Evolutionary conservation across 164 flowering plant genomes (phyloP).

Genomic region (Echeveria elegans): DNA sequence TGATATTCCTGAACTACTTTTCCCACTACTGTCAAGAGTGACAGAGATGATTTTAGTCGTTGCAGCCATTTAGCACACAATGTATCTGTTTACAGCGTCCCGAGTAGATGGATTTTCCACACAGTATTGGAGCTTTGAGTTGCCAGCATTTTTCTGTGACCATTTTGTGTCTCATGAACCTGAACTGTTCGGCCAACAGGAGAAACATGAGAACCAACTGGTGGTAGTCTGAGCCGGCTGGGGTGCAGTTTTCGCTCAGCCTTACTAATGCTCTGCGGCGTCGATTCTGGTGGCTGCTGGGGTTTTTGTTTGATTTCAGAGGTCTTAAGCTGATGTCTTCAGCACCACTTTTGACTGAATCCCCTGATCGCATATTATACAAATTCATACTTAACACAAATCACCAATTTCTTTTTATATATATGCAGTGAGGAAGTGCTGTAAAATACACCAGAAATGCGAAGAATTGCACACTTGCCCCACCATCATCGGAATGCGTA

Average conservation of each 20-base stretch:
- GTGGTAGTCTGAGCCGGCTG: slow-evolving; percentile 1
- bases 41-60: background rate
- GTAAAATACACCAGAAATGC: slow-evolving; percentile 35
- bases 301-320: background rate
- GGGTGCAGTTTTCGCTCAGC: background rate
- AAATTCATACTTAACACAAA: too few species aligned
- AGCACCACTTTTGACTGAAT: background rate
- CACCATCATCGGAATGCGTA: slow-evolving; percentile 13
- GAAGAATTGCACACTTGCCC: slow-evolving; percentile 21
- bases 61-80: background rate
- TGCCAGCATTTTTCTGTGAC: background rate
- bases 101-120: background rate
- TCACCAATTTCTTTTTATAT: too few species aligned
- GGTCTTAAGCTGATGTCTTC: slow-evolving; percentile 1
- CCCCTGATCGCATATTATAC: too few species aligned
- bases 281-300: background rate
- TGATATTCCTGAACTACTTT: background rate
- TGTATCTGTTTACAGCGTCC: background rate
- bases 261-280: background rate
- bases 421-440: background rate
- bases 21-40: background rate
- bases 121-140: background rate
- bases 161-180: background rate
- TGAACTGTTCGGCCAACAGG: background rate
- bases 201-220: background rate